Conservation (phyloP, 2,329 filamentous ascomycete species). For the Plectosphaerella sp. region DNA sequence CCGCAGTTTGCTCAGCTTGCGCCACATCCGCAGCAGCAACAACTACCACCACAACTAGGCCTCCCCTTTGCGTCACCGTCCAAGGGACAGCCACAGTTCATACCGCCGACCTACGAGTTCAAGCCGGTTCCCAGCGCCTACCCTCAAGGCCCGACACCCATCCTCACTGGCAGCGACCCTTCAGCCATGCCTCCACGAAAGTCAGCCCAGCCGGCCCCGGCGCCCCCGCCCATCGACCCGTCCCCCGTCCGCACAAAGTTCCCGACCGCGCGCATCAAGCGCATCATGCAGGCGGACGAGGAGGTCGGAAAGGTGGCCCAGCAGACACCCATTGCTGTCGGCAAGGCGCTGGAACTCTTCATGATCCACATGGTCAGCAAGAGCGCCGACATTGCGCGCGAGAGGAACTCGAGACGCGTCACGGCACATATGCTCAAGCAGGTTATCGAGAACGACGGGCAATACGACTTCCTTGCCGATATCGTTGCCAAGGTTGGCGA, state of each 20-base stretch:
- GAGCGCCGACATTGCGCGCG: constrained; percentile 77
- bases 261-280: constrained; percentile 93
- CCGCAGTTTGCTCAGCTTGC: too few species aligned
- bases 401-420: constrained; percentile 83
- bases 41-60: not conserved
- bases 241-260: constrained; percentile 91
- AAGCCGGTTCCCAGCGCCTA: constrained; percentile 1
- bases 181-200: constrained; percentile 34
- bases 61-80: too few species aligned
- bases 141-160: constrained; percentile 9
- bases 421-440: constrained; percentile 88
- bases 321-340: constrained; percentile 92
- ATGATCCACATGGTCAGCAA: constrained; percentile 93
- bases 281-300: constrained; percentile 99
- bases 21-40: not conserved
- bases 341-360: constrained; percentile 93
- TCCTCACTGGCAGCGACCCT: constrained; percentile 24
- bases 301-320: constrained; percentile 98
- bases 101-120: constrained; percentile 7
- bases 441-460: constrained; percentile 80
- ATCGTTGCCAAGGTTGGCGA: constrained; percentile 78
- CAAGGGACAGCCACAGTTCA: constrained; percentile 10
- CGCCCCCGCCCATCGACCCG: constrained; percentile 43
- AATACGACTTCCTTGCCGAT: constrained; percentile 90
- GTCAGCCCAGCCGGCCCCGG: constrained; percentile 29